Percentiles rank a stretch among this genome's conserved stretches.
These are phyloP conservation scores for Trichosphaerium sp. DNA, from an alignment of 78 protist species.

Conservation along the genomic window DNA sequence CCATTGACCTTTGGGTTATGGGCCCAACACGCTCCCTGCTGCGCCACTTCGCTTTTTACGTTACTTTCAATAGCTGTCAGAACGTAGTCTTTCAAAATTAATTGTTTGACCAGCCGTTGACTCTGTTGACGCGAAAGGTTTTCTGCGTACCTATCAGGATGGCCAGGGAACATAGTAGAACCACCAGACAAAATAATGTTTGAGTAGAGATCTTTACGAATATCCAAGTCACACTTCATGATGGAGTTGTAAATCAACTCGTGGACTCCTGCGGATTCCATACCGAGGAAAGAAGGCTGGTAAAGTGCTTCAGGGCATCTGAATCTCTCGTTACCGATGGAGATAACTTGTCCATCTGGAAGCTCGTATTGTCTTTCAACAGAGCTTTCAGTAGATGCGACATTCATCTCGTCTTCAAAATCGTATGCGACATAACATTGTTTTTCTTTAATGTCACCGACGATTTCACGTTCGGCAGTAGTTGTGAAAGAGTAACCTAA, in stretches of 20 bases:
- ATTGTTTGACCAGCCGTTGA: too few relatives aligned
- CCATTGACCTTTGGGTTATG: too few relatives aligned
- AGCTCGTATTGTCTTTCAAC: slow-evolving; percentile 65
- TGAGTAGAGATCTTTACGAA: slow-evolving; percentile 80
- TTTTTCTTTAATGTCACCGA: slow-evolving; percentile 65
- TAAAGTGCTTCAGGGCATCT: slow-evolving; percentile 72
- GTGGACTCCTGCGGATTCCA: slow-evolving; percentile 86
- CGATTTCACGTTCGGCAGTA: slow-evolving; percentile 59
- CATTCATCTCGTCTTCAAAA: slow-evolving; percentile 57
- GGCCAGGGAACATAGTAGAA: slow-evolving; percentile 15
- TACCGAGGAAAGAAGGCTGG: slow-evolving; percentile 76
- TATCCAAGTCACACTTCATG: slow-evolving; percentile 85
- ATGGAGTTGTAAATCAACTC: slow-evolving; percentile 70
- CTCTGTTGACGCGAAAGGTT: too few relatives aligned
- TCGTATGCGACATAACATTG: slow-evolving; percentile 59
- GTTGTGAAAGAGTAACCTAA: slow-evolving; percentile 55
- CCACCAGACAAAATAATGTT: slow-evolving; percentile 88
- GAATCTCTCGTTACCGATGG: slow-evolving; percentile 68
- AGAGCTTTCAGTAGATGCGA: slow-evolving; percentile 24
- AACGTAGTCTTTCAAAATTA: too few relatives aligned
- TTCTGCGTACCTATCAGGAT: too few relatives aligned
- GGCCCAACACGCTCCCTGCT: too few relatives aligned
- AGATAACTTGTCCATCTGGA: slow-evolving; percentile 75
- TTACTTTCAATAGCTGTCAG: too few relatives aligned
- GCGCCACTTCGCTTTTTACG: too few relatives aligned